Percentiles rank a stretch among this genome's conserved stretches.
These are phyloP conservation scores for Pleurotus eryngii DNA, from an alignment of 768 basidiomycete genomes.

Conservation along the genomic window DNA sequence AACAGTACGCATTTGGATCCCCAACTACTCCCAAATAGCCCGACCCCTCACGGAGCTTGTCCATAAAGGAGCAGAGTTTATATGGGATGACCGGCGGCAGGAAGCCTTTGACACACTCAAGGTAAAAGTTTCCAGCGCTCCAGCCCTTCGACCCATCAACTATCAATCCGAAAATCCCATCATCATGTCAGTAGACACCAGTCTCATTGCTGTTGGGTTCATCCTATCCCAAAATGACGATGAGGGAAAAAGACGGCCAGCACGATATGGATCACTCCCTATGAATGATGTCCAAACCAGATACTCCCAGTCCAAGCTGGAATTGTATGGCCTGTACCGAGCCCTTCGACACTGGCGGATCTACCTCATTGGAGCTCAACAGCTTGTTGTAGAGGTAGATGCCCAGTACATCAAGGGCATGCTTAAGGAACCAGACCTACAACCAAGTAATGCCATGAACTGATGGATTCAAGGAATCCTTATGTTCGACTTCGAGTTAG, in stretches of 20 bases:
- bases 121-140: constrained; percentile 8
- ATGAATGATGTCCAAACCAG: constrained; percentile 23
- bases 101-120: constrained; percentile 6
- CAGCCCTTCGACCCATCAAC: constrained; percentile 27
- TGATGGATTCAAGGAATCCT: constrained; percentile 31
- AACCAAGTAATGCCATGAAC: constrained; percentile 27
- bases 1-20: no score
- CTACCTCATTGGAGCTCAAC: constrained; percentile 24
- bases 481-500: constrained; percentile 27
- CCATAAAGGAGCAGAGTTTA: constrained; percentile 15
- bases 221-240: constrained; percentile 29
- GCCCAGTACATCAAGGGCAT: constrained; percentile 30
- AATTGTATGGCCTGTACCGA: constrained; percentile 27
- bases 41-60: no score
- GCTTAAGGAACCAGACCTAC: constrained; percentile 29
- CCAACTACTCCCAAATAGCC: no score
- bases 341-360: constrained; percentile 22
- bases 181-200: constrained; percentile 30
- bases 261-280: constrained; percentile 28
- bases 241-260: constrained; percentile 16
- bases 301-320: constrained; percentile 31
- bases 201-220: constrained; percentile 24
- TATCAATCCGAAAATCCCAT: constrained; percentile 22
- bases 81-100: constrained; percentile 15
- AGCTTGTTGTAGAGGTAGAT: constrained; percentile 28